Base-by-base conservation (phyloP, 306 rosid genomes). In the Cicer pinnatifidum region DNA sequence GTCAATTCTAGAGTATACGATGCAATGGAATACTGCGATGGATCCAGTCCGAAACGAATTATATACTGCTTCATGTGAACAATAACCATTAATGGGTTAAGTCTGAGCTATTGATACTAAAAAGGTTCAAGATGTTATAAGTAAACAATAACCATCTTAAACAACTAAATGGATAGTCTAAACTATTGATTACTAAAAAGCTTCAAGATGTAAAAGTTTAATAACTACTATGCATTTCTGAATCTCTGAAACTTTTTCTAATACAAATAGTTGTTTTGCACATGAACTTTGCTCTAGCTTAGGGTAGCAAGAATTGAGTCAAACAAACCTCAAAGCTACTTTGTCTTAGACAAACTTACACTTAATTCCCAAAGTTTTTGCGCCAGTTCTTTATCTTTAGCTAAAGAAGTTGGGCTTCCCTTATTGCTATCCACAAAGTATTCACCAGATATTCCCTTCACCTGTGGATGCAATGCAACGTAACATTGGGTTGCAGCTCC, bases 401-500 rank as follows among this genome's bases (percentile, higher is more conserved):
- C 92, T 52, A 33, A 78, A 62, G 89, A n/a, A 60, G 83, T 84
- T 48, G 93, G 82, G 62, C 72, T 82, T 43, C 85, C 85, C 48
- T 73, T 75, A 68, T 93, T 85, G 70, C 89, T 68, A 58, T 89
- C 91, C 43, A 50, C 70, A 80, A 89, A 91, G 78, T 88, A 91
- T 64, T 83, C 85, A 3, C 93, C 91, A 64, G 81, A 80, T 37
- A 83, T 64, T 74, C 89, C 96, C 80, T 81, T 82, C 3, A 88
- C 87, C 66, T 83, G 92, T 46, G 94, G 93, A 82, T 91, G 90
- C 76, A 93, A 76, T 77, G 97, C 96, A 46, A 85, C 83, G 13
- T 84, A 88, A 82, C 97, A 91, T 54, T 93, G 88, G n/a, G 97
- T 88, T 11, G 97, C 96, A 15, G 96, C 97, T 40, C 97, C 97